Conservation (phyloP, 1,139 yeast species). For the Zygotorulaspora mrakii region DNA sequence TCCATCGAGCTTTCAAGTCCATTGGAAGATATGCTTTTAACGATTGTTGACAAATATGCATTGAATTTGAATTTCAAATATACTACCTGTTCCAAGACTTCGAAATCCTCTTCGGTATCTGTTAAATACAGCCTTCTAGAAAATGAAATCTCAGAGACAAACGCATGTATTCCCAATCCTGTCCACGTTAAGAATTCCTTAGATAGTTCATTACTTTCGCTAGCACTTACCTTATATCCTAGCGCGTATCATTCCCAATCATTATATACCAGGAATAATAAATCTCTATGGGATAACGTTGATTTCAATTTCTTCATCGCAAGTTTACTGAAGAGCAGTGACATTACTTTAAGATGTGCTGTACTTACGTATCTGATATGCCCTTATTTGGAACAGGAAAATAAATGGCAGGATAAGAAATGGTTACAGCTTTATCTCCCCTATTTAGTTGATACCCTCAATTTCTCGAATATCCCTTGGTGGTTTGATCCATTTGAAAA, state of each 20-base stretch:
- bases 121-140: constrained; percentile 20
- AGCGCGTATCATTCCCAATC: neutral
- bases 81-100: constrained; percentile 15
- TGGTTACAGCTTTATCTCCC: constrained; percentile 26
- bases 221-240: constrained; percentile 22
- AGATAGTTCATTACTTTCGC: constrained; percentile 23
- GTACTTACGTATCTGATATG: constrained; percentile 23
- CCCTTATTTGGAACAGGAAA: constrained; percentile 21
- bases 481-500: constrained; percentile 35
- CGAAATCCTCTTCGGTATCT: constrained; percentile 8
- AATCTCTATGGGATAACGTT: constrained; percentile 18
- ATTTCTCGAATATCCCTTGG: constrained; percentile 28
- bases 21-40: constrained; percentile 16
- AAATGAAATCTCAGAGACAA: constrained; percentile 20
- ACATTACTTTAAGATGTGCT: constrained; percentile 25
- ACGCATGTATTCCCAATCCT: constrained; percentile 24
- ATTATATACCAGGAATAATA: neutral
- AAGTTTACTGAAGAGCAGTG: constrained; percentile 26
- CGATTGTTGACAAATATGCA: constrained; percentile 20
- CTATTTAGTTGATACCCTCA: constrained; percentile 27
- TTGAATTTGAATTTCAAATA: constrained; percentile 26
- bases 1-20: constrained; percentile 9
- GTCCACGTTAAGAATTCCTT: constrained; percentile 22
- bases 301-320: constrained; percentile 23
- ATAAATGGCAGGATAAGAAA: constrained; percentile 19